Percentiles rank a stretch among this genome's conserved stretches.
Conservation (phyloP, 1,284 basidiomycete species). For the Rugosomyces carneus region DNA sequence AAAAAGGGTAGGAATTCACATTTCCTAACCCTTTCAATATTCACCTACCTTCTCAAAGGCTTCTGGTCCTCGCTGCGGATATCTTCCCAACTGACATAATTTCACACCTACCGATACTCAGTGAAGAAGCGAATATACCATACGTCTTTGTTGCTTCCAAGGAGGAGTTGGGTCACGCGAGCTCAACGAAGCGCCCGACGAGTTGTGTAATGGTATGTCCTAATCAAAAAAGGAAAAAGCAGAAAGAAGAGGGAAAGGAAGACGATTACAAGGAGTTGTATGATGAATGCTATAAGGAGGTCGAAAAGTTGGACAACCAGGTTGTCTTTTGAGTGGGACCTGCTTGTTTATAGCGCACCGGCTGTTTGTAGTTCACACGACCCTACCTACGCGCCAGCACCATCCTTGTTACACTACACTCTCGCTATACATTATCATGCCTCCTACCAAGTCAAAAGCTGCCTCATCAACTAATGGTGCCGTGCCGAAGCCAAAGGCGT, state of each 20-base stretch:
- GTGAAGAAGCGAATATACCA: conserved; percentile 92
- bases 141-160: conserved; percentile 88
- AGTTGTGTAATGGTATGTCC: conserved; percentile 95
- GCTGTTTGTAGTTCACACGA: conserved; percentile 17
- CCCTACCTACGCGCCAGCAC: conserved; percentile 22
- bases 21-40: conserved; percentile 6
- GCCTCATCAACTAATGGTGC: conserved; percentile 38
- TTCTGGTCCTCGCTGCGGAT: conserved; percentile 93
- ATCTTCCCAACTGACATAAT: conserved; percentile 99
- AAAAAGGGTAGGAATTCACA: conserved; percentile 68
- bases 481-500: conserved; percentile 30
- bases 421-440: conserved; percentile 31
- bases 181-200: conserved; percentile 96
- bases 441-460: conserved; percentile 47
- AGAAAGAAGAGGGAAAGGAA: conserved; percentile 63
- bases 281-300: conserved; percentile 80
- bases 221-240: conserved; percentile 68
- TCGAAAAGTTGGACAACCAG: conserved; percentile 72
- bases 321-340: conserved; percentile 47
- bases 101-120: conserved; percentile 91
- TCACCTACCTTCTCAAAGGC: conserved; percentile 34
- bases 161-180: conserved; percentile 93
- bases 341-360: conserved; percentile 1
- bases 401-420: conserved; percentile 18
- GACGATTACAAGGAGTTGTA: conserved; percentile 83